Evolutionary conservation across 116 monocot species (phyloP), one percentile per base, ranked within the genome.

Genomic region (Trichopus zeylanicus): DNA sequence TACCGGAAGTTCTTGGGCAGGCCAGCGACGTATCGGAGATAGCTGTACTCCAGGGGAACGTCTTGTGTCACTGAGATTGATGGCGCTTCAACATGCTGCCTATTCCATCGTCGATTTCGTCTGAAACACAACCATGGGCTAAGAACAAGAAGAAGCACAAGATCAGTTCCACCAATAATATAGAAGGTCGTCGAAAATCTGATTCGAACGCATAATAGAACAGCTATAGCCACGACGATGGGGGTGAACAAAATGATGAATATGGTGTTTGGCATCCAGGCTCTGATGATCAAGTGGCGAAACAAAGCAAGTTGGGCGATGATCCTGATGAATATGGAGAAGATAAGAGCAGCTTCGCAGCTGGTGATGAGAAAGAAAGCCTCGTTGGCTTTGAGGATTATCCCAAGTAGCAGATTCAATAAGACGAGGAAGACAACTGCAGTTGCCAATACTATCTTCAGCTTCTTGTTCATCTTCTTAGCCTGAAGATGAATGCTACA

Each of bases 1-100:
- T 61, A 39, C 6, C 21, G 3, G 53, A 75, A 47, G 15, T 27
- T 56, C 16, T 29, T 18, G 9, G 75, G 75, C 35, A 70, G n/a
- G 3, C 76, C 76, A 12, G 66, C 70, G 1, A 55, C 46, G 27
- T 65, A 10, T 0, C 51, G 20, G 22, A 70, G 20, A 31, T 26
- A 34, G 48, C 56, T 71, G 27, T 48, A 57, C 0, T 57, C 63
- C 0, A 56, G 11, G 5, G 12, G 64, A 0, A 48, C 24, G 20
- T 51, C 46, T 58, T 35, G n/a, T n/a, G n/a, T n/a, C n/a, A n/a
- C n/a, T n/a, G n/a, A n/a, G n/a, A n/a, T n/a, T n/a, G n/a, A n/a
- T n/a, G n/a, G n/a, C n/a, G n/a, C n/a, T n/a, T n/a, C n/a, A n/a
- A n/a, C n/a, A n/a, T n/a, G n/a, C n/a, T n/a, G n/a, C n/a, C n/a